Evolutionary conservation across 176 grass and related monocot species (phyloP).

Genomic region (Carex cristatella): DNA sequence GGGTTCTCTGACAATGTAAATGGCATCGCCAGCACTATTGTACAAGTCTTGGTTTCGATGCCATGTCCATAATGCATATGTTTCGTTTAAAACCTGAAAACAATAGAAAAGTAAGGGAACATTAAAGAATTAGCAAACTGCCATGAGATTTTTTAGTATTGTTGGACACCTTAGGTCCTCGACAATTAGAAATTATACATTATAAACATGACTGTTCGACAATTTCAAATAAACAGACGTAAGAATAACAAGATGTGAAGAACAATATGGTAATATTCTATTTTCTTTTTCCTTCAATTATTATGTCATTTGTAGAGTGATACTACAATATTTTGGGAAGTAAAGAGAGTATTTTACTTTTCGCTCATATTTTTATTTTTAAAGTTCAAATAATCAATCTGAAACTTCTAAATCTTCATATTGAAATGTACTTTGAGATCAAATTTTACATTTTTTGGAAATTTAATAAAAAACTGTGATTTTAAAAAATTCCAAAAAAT

Average conservation of each 20-base stretch:
- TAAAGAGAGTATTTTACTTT: too few relatives aligned
- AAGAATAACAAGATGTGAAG: background rate
- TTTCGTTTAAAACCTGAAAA: slow-evolving; percentile 70
- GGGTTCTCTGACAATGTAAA: slow-evolving; percentile 67
- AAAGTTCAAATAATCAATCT: too few relatives aligned
- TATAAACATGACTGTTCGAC: background rate
- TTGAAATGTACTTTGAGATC: too few relatives aligned
- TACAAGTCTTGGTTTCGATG: slow-evolving; percentile 73
- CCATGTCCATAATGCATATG: slow-evolving; percentile 84
- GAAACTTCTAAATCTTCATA: too few relatives aligned
- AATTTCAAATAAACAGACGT: background rate
- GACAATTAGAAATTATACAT: background rate
- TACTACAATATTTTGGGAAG: too few relatives aligned
- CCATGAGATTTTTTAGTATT: background rate
- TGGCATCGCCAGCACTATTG: slow-evolving; percentile 38
- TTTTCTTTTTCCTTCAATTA: background rate
- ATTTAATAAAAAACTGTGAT: too few relatives aligned
- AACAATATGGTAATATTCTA: background rate
- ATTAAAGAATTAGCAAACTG: background rate
- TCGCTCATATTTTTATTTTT: too few relatives aligned
- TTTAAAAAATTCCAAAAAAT: too few relatives aligned
- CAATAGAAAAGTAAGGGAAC: background rate
- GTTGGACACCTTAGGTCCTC: background rate
- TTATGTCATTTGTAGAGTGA: background rate
- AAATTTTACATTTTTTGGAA: too few relatives aligned